Conservation (phyloP, 2,329 filamentous ascomycete species). For the Penicillium hordei region DNA sequence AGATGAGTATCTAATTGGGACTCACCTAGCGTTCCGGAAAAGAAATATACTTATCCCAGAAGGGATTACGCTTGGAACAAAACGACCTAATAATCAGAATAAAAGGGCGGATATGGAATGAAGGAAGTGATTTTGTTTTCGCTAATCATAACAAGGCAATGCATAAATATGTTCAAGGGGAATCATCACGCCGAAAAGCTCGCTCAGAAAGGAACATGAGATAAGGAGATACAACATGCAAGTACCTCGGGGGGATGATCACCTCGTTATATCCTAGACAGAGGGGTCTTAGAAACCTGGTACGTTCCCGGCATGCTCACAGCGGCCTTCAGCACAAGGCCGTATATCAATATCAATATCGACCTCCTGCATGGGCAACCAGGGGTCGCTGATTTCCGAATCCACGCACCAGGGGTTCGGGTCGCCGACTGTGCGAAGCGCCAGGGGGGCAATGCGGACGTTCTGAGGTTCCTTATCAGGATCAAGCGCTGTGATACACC, state of each 20-base stretch:
- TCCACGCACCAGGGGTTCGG: slow-evolving; percentile 20
- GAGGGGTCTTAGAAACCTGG: neutral
- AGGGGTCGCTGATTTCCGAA: slow-evolving; percentile 27
- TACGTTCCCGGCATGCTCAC: slow-evolving; percentile 21
- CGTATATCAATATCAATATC: slow-evolving; percentile 50
- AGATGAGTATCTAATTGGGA: neutral
- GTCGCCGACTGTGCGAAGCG: slow-evolving; percentile 17
- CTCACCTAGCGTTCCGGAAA: neutral
- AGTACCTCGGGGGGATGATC: neutral
- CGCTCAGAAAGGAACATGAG: neutral
- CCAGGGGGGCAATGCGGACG: slow-evolving; percentile 16
- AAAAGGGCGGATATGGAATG: neutral
- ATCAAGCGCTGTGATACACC: neutral
- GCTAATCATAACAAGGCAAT: neutral
- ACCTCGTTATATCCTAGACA: neutral
- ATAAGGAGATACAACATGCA: slow-evolving; percentile 1
- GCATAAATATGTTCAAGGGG: neutral
- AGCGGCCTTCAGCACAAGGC: slow-evolving; percentile 43
- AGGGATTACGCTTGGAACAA: neutral
- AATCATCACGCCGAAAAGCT: neutral
- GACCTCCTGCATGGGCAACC: slow-evolving; percentile 44
- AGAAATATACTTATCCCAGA: neutral
- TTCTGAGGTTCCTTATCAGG: neutral
- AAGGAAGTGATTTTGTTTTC: neutral
- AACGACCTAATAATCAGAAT: neutral